These are phyloP conservation scores for Verticillium nubilum DNA, from an alignment of 2,329 filamentous ascomycete species.

Conservation along the genomic window DNA sequence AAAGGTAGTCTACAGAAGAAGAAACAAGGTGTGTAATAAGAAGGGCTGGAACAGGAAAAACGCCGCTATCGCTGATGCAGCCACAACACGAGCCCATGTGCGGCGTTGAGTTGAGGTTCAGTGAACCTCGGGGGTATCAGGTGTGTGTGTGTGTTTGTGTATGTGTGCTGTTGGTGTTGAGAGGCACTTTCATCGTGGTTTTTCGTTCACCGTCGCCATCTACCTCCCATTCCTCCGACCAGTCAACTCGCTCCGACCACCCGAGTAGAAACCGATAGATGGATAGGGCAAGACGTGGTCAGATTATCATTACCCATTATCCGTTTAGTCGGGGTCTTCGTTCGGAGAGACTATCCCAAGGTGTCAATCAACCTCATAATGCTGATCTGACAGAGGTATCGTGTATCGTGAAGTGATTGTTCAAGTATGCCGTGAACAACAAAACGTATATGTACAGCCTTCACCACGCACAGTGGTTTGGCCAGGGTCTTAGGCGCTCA, in stretches of 20 bases:
- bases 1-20: background rate
- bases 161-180: background rate
- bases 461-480: background rate
- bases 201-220: background rate
- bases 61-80: background rate
- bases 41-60: background rate
- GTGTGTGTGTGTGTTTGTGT: background rate
- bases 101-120: background rate
- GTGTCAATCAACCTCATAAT: background rate
- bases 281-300: background rate
- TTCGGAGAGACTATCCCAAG: background rate
- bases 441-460: constrained; percentile 6
- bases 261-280: background rate
- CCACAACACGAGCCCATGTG: background rate
- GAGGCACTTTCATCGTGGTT: background rate
- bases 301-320: constrained; percentile 1
- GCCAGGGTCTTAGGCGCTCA: constrained; percentile 36
- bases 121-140: background rate
- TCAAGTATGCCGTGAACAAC: background rate
- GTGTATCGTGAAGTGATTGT: background rate
- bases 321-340: background rate
- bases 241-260: background rate
- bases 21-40: background rate
- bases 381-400: background rate
- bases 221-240: background rate